Evolutionary conservation across 441 rosid species (phyloP).

Genomic region (Flueggea neowawraea): DNA sequence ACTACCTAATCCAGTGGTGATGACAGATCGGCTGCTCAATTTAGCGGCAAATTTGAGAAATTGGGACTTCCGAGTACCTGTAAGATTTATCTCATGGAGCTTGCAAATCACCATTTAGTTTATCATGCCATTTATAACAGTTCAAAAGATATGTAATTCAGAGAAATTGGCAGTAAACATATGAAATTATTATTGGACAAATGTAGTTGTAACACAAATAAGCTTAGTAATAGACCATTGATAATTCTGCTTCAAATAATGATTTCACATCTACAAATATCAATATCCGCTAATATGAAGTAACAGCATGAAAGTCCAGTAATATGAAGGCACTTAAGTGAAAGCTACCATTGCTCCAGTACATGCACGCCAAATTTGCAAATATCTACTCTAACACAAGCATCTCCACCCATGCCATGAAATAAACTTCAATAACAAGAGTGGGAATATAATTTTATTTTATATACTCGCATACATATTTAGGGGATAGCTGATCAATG

Average conservation of each 20-base stretch:
- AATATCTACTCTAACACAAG: background rate
- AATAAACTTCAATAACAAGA: too few species aligned
- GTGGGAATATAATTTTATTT: background rate
- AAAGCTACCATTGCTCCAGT: background rate
- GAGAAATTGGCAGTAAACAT: background rate
- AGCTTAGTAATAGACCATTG: too few species aligned
- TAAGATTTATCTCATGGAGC: slow-evolving; percentile 9
- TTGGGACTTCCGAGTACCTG: slow-evolving; percentile 99
- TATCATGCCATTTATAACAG: slow-evolving; percentile 1
- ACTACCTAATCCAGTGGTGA: slow-evolving; percentile 97
- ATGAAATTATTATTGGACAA: too few species aligned
- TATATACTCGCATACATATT: too few species aligned
- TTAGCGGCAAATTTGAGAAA: slow-evolving; percentile 97
- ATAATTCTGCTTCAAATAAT: too few species aligned
- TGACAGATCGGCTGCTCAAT: slow-evolving; percentile 89
- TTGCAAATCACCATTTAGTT: slow-evolving; percentile 2
- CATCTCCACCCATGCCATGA: too few species aligned
- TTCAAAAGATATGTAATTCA: background rate
- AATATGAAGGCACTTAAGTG: too few species aligned
- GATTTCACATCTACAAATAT: too few species aligned
- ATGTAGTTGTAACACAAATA: background rate
- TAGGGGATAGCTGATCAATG: too few species aligned
- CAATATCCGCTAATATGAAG: background rate
- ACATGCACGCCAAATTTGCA: background rate
- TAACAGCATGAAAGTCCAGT: background rate